Evolutionary conservation across 2,329 filamentous ascomycete species (phyloP).

Genomic region (Clarireedia hainanense): DNA sequence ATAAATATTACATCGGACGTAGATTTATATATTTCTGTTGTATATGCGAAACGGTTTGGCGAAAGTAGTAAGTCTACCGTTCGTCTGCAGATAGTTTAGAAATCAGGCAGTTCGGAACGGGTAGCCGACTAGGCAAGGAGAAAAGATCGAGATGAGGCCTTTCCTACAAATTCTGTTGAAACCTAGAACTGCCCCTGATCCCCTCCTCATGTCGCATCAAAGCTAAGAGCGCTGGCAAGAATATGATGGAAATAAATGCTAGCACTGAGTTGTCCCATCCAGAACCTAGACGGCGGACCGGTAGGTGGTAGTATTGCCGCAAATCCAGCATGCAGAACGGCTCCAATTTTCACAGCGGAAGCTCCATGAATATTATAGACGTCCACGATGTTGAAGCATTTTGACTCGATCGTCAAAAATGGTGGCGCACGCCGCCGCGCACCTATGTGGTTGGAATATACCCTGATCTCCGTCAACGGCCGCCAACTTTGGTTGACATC

Average conservation of each 20-base stretch:
- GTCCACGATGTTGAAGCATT: slow-evolving; percentile 33
- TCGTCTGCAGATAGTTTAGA: no score
- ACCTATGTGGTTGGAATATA: neutral
- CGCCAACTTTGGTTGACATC: no score
- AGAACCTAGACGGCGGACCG: slow-evolving; percentile 33
- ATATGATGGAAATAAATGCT: slow-evolving; percentile 38
- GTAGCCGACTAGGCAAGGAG: no score
- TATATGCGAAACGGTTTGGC: no score
- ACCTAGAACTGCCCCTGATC: slow-evolving; percentile 27
- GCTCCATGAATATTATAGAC: slow-evolving; percentile 33
- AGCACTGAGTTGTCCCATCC: slow-evolving; percentile 41
- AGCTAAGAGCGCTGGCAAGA: slow-evolving; percentile 38
- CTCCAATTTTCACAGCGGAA: slow-evolving; percentile 32
- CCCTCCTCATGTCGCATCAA: slow-evolving; percentile 36
- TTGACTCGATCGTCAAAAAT: no score
- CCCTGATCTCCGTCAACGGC: no score
- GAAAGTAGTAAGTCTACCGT: no score
- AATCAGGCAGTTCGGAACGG: no score
- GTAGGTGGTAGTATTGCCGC: slow-evolving; percentile 43
- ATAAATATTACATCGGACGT: no score
- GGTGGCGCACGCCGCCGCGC: no score
- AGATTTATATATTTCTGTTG: no score
- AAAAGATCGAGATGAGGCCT: no score
- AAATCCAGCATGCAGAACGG: slow-evolving; percentile 35
- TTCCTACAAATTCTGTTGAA: neutral